phyloP scores from a whole-genome alignment of 106 monocot species.

The Dendrobium nobile region DNA sequence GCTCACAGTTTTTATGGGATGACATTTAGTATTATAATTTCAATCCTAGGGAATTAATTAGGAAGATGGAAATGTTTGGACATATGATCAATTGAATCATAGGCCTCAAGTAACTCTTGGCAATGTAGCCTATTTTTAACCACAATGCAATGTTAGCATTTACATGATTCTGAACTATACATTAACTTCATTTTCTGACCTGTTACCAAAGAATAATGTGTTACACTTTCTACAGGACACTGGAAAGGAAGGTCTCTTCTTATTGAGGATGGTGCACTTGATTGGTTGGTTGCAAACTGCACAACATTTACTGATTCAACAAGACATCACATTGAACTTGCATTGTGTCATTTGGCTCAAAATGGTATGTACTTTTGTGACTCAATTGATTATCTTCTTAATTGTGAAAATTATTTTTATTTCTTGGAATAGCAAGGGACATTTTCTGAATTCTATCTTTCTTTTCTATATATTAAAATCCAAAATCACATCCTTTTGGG shows the following conservation, averaged over 20 bases:
- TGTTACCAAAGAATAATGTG: not conserved
- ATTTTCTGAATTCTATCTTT: not conserved
- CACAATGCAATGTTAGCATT: not conserved
- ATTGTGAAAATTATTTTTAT: not conserved
- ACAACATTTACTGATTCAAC: constrained; percentile 37
- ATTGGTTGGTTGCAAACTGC: constrained; percentile 53
- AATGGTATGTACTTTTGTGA: constrained; percentile 35
- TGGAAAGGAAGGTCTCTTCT: constrained; percentile 74
- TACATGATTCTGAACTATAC: not conserved
- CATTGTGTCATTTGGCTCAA: constrained; percentile 86
- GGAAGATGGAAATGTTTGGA: not conserved
- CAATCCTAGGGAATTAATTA: not conserved
- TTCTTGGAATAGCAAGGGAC: not conserved
- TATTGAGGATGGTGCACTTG: constrained; percentile 60
- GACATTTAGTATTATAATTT: not conserved
- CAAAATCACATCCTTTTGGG: not conserved
- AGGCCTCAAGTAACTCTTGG: not conserved
- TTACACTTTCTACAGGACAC: constrained; percentile 35
- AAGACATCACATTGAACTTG: constrained; percentile 69
- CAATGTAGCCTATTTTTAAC: too few relatives aligned
- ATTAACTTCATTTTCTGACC: not conserved
- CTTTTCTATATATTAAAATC: not conserved
- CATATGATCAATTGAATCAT: constrained; percentile 1
- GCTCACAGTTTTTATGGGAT: not conserved
- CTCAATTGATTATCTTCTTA: not conserved